Evolutionary conservation across 2,329 filamentous ascomycete species (phyloP), one percentile per base, ranked within the genome.

Genomic region (Aspergillus sp.): DNA sequence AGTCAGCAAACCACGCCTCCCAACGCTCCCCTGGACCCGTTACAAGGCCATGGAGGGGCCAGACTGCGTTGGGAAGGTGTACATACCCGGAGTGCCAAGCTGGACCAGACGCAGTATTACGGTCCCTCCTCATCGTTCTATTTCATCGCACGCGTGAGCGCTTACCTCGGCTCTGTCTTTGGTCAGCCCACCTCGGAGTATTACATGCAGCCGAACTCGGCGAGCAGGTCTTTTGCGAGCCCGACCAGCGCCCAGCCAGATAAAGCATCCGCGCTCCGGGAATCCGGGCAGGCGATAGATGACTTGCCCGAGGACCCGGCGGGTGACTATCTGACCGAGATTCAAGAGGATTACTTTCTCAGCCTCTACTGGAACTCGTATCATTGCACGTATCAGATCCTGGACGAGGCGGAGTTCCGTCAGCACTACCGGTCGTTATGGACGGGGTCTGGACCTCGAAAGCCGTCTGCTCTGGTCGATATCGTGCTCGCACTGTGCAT

Each of bases 331-430:
- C 39, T 64, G 20, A 67, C 42, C 20, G 59, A 55, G 14, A 60
- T 60, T 18, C 64, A 68, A 55, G 66, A 68, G 32, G 66, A 67
- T 6, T 66, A 65, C 22, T 66, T 68, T 29, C 24, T 67, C 22
- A 60, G 62, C 12, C 46, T 63, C 2, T 67, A 61, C 49, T 68
- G 66, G 66, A 59, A 67, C 5, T 58, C 66, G 6, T 67, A 63
- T 12, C 65, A 68, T 49, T 57, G 57, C 11, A 14, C 55, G 12
- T 65, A 59, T 36, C 61, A 60, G 5, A 62, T 67, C n/a, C 22
- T 68, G 16, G 57, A 67, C 42, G 65, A 67, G 36, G 47, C 62
- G 1, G 54, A 67, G 26, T 68, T 68, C 49, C 63, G 60, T 55
- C 20, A 55, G 3, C 65, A 68, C 45, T 68, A 68, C 29, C 55